These are phyloP conservation scores for Clavispora fructus DNA, from an alignment of 805 yeast species.

Conservation along the genomic window DNA sequence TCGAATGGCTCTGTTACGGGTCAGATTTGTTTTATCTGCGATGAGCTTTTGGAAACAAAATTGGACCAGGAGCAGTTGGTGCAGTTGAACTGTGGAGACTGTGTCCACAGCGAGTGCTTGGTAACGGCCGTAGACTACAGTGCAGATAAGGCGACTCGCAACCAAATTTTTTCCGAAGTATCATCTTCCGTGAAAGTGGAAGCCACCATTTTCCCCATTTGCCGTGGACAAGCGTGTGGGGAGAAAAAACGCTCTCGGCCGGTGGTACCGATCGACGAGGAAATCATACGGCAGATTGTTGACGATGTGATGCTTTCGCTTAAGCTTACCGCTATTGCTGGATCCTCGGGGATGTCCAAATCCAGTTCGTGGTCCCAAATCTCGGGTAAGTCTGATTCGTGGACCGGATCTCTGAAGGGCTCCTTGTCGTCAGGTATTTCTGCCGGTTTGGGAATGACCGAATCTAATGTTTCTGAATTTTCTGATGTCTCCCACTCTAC, in stretches of 20 bases:
- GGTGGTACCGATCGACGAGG: constrained; percentile 7
- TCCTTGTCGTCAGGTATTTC: not conserved
- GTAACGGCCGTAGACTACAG: constrained; percentile 7
- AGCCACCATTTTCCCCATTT: constrained; percentile 6
- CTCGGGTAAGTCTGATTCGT: not conserved
- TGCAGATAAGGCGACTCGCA: not conserved
- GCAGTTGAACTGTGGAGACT: constrained; percentile 50
- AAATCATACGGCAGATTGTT: constrained; percentile 3
- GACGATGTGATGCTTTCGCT: constrained; percentile 10
- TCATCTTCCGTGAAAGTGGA: not conserved
- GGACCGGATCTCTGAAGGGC: not conserved
- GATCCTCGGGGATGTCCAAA: not conserved
- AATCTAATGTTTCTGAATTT: not conserved
- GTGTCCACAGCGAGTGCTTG: constrained; percentile 56
- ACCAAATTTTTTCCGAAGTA: not conserved
- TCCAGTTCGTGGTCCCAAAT: not conserved
- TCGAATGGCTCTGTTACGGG: not conserved
- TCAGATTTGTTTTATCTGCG: constrained; percentile 44
- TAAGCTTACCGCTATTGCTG: constrained; percentile 3
- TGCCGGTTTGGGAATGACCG: not conserved
- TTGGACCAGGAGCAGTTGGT: constrained; percentile 42
- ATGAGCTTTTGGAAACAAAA: constrained; percentile 43
- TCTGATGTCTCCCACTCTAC: not conserved
- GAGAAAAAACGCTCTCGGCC: not conserved
- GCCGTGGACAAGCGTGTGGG: constrained; percentile 9